Evolutionary conservation across 345 rosid species (phyloP), one percentile per base, ranked within the genome.

Genomic region (Trapa incisa): DNA sequence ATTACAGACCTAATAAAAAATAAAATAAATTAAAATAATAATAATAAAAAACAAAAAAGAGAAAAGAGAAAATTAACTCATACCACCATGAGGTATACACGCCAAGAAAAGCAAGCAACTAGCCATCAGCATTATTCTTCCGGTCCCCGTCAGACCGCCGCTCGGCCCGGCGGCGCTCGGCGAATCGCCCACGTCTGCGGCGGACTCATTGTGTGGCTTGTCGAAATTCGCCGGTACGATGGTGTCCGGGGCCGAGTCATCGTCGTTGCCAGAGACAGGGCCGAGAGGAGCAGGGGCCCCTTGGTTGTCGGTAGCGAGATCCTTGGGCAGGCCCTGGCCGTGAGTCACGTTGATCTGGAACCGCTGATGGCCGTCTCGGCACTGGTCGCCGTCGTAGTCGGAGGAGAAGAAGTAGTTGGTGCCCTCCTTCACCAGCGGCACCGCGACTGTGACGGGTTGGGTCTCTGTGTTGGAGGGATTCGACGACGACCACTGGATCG

Each of bases 351-450:
- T 83, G 29, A 94, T 80, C 66, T 75, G 70, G 75, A 94, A 91
- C 64, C 62, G 92, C 58, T 85, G 92, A 3, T 85, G 92, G 3
- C 93, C 96, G 1, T 72, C 77, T 67, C 71, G 50, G 73, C 99
- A 94, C 58, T 94, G 99, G 35, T 91, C 97, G 1, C 99, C 99
- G 32, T 91, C 96, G 61, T 91, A 94, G 66, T 81, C 84, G 1
- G 89, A 80, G 0, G 99, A 94, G 78, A 89, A 94, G 84, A 94
- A 94, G 57, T 83, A 94, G 1, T 76, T 82, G 5, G 63, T 39
- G 15, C 97, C 93, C 84, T 89, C 89, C 71, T 86, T 89, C 35
- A 89, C 65, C 2, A 94, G 75, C 16, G 97, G 97, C 37, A 94
- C 88, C 0, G 85, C 68, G 47, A 91, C 85, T 0, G 96, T 75